Conservation (phyloP, 768 basidiomycete genomes). For the Lepiota brunneoincarnata region DNA sequence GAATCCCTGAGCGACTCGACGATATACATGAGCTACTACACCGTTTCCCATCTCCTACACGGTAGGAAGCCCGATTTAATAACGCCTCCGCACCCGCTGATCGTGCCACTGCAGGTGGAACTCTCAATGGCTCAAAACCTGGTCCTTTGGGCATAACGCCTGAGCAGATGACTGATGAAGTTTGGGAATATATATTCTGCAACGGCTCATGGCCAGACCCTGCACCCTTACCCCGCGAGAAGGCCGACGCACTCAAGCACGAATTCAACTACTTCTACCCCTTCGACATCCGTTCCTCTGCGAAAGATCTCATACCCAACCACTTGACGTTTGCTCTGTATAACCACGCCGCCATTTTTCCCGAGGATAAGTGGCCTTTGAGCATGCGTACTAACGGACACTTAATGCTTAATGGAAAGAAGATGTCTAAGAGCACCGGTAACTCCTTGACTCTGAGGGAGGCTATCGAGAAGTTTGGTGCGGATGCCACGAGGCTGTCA, state of each 20-base stretch:
- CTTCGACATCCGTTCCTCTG: constrained; percentile 96
- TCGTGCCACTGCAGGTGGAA: constrained; percentile 45
- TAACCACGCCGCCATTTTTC: constrained; percentile 94
- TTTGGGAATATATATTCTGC: constrained; percentile 94
- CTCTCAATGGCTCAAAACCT: constrained; percentile 73
- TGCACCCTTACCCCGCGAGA: constrained; percentile 67
- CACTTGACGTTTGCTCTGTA: constrained; percentile 93
- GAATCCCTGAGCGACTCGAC: constrained; percentile 97
- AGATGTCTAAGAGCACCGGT: constrained; percentile 98
- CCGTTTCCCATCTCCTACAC: constrained; percentile 87
- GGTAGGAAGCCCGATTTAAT: constrained; percentile 42
- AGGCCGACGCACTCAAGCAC: constrained; percentile 81
- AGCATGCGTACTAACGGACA: constrained; percentile 96
- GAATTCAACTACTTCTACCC: constrained; percentile 98
- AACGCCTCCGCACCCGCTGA: background rate
- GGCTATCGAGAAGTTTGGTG: constrained; percentile 91
- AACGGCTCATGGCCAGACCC: constrained; percentile 71
- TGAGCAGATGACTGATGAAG: constrained; percentile 95
- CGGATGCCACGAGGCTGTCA: constrained; percentile 88
- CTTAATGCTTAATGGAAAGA: constrained; percentile 95
- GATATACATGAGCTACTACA: constrained; percentile 98
- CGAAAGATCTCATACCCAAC: constrained; percentile 95
- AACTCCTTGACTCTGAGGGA: constrained; percentile 92
- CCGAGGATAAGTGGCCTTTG: constrained; percentile 84
- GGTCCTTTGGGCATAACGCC: constrained; percentile 85